Evolutionary conservation across 495 filamentous ascomycete genomes (phyloP).

Genomic region (Talaromyces borbonicus): DNA sequence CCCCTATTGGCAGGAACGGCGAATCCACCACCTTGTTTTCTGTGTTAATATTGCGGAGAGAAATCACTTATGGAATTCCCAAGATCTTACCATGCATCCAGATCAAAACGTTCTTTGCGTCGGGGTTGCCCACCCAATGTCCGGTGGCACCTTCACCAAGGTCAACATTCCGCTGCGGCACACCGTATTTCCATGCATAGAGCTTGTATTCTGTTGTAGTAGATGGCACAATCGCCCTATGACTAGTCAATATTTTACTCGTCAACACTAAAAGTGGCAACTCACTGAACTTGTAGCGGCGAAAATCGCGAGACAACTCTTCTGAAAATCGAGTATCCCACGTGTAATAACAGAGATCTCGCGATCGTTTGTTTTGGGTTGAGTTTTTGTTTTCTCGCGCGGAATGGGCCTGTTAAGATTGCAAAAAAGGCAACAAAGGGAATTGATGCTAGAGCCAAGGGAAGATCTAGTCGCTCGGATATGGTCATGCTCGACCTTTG

Average conservation of each 20-base stretch:
- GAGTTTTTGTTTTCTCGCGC: slow-evolving; percentile 2
- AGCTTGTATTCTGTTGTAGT: slow-evolving; percentile 37
- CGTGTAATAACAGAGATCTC: slow-evolving; percentile 13
- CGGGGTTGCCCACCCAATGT: slow-evolving; percentile 49
- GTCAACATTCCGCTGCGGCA: slow-evolving; percentile 37
- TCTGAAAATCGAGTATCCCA: slow-evolving; percentile 21
- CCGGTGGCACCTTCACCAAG: slow-evolving; percentile 41
- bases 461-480: slow-evolving; percentile 1
- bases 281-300: slow-evolving; percentile 26
- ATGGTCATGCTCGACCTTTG: not conserved
- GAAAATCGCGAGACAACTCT: slow-evolving; percentile 15
- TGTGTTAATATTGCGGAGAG: not conserved
- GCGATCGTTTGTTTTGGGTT: slow-evolving; percentile 2
- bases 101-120: slow-evolving; percentile 46
- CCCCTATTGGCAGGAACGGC: slow-evolving; percentile 36
- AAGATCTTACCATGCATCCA: slow-evolving; percentile 46
- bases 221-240: slow-evolving; percentile 22
- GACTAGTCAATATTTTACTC: slow-evolving; percentile 1
- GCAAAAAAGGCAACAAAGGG: slow-evolving; percentile 1
- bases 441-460: slow-evolving; percentile 1
- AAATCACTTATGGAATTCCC: not conserved
- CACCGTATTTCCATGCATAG: slow-evolving; percentile 32
- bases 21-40: slow-evolving; percentile 47
- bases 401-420: slow-evolving; percentile 2
- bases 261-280: not conserved